Percentiles rank a stretch among this genome's conserved stretches.
Conservation (phyloP, 176 grass and related monocot species). For the Melocanna baccifera region DNA sequence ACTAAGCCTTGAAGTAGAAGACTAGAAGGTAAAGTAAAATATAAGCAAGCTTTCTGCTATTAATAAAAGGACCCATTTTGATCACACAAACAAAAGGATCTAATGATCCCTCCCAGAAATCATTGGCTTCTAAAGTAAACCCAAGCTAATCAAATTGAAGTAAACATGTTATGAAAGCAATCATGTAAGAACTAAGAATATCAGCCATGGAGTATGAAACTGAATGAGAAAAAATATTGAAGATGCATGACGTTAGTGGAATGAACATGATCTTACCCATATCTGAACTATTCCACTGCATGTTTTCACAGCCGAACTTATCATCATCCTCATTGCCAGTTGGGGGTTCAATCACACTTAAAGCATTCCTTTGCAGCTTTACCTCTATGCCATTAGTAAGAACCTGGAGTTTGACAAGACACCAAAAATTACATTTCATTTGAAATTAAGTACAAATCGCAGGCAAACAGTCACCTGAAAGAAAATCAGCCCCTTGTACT, state of each 20-base stretch:
- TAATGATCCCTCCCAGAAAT: not conserved
- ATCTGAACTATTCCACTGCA: conserved; percentile 56
- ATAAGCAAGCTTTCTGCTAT: not conserved
- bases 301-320: conserved; percentile 49
- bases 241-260: not conserved
- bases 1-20: not conserved
- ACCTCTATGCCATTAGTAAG: conserved; percentile 78
- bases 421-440: not conserved
- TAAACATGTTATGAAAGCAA: not conserved
- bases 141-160: not conserved
- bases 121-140: not conserved
- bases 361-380: conserved; percentile 76
- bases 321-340: conserved; percentile 66
- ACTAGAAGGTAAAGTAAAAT: not conserved
- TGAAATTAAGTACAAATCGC: not conserved
- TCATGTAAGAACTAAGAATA: not conserved
- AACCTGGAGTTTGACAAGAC: conserved; percentile 41
- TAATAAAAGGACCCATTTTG: not conserved
- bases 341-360: conserved; percentile 68
- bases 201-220: not conserved
- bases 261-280: conserved; percentile 33
- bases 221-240: not conserved
- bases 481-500: not conserved
- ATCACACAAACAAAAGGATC: not conserved
- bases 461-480: not conserved